A percentile compares a stretch with the other conserved stretches of the same genome.
Conservation (phyloP, 2,329 filamentous ascomycete genomes). For the Lachnellula arida region DNA sequence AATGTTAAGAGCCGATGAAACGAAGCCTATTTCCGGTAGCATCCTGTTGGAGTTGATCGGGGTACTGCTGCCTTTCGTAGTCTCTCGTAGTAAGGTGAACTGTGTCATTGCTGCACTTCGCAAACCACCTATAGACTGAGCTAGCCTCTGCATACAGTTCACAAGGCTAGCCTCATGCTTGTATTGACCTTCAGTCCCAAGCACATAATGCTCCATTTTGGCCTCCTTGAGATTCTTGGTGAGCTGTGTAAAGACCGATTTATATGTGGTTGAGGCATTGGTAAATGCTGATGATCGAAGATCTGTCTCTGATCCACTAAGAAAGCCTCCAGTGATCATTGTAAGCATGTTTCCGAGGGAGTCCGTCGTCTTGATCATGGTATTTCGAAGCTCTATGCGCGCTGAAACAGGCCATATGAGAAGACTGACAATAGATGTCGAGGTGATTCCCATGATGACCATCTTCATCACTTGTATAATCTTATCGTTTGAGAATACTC, state of each 20-base stretch:
- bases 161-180: slow-evolving; percentile 73
- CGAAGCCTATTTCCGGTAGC: slow-evolving; percentile 4
- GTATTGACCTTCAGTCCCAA: slow-evolving; percentile 76
- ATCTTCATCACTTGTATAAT: slow-evolving; percentile 80
- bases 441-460: slow-evolving; percentile 70
- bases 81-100: slow-evolving; percentile 74
- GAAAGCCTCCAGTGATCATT: slow-evolving; percentile 75
- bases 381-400: slow-evolving; percentile 65
- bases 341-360: slow-evolving; percentile 77
- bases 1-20: slow-evolving; percentile 36
- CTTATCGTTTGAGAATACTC: slow-evolving; percentile 76
- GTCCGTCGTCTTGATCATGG: slow-evolving; percentile 68
- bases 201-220: slow-evolving; percentile 80
- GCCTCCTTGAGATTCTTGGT: slow-evolving; percentile 77
- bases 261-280: slow-evolving; percentile 58
- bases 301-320: slow-evolving; percentile 77
- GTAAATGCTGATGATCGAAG: slow-evolving; percentile 62
- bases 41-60: slow-evolving; percentile 12
- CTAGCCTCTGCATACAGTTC: slow-evolving; percentile 76
- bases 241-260: slow-evolving; percentile 62
- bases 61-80: slow-evolving; percentile 14
- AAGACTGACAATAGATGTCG: slow-evolving; percentile 70
- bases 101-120: slow-evolving; percentile 86
- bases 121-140: slow-evolving; percentile 85
- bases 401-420: slow-evolving; percentile 76